Evolutionary conservation across 768 basidiomycete genomes (phyloP).

Genomic region (Lactarius pseudohatsudake): DNA sequence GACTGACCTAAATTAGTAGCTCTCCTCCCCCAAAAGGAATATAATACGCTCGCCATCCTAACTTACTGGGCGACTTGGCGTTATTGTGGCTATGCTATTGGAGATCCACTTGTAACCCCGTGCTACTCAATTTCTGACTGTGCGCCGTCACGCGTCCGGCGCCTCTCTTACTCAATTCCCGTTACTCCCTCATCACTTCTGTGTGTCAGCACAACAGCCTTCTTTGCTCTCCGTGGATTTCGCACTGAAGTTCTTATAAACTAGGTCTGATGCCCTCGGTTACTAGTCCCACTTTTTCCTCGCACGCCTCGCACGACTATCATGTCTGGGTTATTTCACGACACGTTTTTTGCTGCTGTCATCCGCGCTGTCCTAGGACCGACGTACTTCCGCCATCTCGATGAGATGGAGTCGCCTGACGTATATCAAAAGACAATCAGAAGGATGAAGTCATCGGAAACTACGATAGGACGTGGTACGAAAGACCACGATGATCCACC

Average conservation of each 20-base stretch:
- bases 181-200: background rate
- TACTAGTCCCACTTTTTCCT: no score
- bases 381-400: conserved; percentile 29
- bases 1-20: background rate
- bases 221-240: background rate
- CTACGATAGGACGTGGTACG: background rate
- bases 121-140: background rate
- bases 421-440: conserved; percentile 16
- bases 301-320: background rate
- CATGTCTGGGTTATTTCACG: conserved; percentile 33
- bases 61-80: no score
- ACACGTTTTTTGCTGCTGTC: conserved; percentile 35
- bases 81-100: background rate
- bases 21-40: background rate
- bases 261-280: background rate
- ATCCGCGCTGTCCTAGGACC: conserved; percentile 33
- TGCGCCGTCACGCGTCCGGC: background rate
- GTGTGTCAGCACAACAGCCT: conserved; percentile 9
- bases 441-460: conserved; percentile 9
- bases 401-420: conserved; percentile 25
- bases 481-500: conserved; percentile 16
- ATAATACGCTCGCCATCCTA: background rate
- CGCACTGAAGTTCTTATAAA: conserved; percentile 16
- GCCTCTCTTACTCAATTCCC: conserved; percentile 1
- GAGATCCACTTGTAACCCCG: background rate